Evolutionary conservation across 768 basidiomycete species (phyloP).

Genomic region (Pluteus cervinus): DNA sequence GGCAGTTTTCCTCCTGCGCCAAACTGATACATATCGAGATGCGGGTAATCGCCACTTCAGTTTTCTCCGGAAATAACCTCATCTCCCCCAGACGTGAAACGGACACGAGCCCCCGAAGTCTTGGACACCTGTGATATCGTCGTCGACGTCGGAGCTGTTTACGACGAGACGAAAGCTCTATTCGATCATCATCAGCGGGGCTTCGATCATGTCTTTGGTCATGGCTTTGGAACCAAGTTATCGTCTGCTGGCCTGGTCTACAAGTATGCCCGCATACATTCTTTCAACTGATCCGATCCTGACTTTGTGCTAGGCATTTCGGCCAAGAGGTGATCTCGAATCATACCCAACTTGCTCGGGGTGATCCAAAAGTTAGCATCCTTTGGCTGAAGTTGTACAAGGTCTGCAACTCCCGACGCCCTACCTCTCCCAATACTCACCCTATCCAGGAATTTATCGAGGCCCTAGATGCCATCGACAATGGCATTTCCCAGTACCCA

Average conservation of each 20-base stretch:
- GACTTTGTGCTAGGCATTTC: constrained; percentile 58
- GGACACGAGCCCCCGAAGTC: constrained; percentile 65
- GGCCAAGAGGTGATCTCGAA: constrained; percentile 80
- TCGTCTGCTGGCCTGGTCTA: constrained; percentile 92
- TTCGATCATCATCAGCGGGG: constrained; percentile 98
- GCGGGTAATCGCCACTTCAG: constrained; percentile 48
- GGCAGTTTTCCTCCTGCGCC: constrained; percentile 83
- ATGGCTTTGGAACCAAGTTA: constrained; percentile 84
- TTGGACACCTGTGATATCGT: constrained; percentile 87
- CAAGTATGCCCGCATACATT: constrained; percentile 54
- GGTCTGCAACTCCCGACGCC: constrained; percentile 27
- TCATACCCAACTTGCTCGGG: constrained; percentile 37
- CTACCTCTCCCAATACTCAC: constrained; percentile 3
- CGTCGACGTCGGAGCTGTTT: constrained; percentile 92
- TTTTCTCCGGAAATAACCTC: constrained; percentile 1
- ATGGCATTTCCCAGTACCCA: constrained; percentile 83
- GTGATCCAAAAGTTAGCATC: constrained; percentile 60
- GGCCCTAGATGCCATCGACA: constrained; percentile 91
- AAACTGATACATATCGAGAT: constrained; percentile 67
- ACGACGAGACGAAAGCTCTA: constrained; percentile 68
- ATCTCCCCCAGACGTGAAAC: constrained; percentile 47
- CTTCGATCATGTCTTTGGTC: constrained; percentile 85
- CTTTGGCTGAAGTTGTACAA: constrained; percentile 91
- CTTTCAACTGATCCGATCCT: background rate
- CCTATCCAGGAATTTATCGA: constrained; percentile 79